These are phyloP conservation scores for Trichosporon coremiiforme DNA, from an alignment of 1,284 basidiomycete species.

Conservation along the genomic window DNA sequence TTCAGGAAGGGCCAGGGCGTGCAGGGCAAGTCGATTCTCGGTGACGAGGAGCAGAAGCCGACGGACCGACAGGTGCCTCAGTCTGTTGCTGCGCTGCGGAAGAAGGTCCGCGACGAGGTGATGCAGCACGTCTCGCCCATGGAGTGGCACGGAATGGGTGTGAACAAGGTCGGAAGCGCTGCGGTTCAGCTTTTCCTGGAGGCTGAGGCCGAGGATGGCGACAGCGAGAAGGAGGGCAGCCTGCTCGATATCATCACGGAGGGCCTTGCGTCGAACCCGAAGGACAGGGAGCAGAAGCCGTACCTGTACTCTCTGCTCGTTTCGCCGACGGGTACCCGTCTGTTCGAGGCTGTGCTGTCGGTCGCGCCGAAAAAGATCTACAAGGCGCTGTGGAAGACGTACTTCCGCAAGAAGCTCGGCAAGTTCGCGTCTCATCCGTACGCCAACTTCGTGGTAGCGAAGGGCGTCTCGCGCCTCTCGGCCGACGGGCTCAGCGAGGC, in stretches of 20 bases:
- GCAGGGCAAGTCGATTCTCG: slow-evolving; percentile 54
- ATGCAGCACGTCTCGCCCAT: slow-evolving; percentile 65
- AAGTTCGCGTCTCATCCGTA: slow-evolving; percentile 80
- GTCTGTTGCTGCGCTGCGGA: slow-evolving; percentile 27
- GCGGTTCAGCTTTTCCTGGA: slow-evolving; percentile 78
- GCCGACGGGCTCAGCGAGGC: slow-evolving; percentile 64
- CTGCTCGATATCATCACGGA: slow-evolving; percentile 79
- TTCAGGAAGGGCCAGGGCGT: slow-evolving; percentile 54
- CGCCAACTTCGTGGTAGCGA: slow-evolving; percentile 86
- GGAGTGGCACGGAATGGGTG: slow-evolving; percentile 78
- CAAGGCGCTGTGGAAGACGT: slow-evolving; percentile 69
- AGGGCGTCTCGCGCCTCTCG: slow-evolving; percentile 67
- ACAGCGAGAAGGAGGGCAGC: slow-evolving; percentile 66
- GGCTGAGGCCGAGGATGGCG: slow-evolving; percentile 69
- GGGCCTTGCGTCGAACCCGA: slow-evolving; percentile 64
- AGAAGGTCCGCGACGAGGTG: slow-evolving; percentile 61
- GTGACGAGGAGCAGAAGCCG: slow-evolving; percentile 42
- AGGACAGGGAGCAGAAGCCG: slow-evolving; percentile 35
- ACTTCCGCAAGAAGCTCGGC: slow-evolving; percentile 70
- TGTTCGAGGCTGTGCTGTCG: slow-evolving; percentile 74
- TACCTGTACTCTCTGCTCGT: slow-evolving; percentile 71
- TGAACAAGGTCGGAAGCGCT: slow-evolving; percentile 77
- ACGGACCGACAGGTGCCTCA: slow-evolving; percentile 44
- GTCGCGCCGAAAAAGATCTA: slow-evolving; percentile 68
- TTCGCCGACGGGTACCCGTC: slow-evolving; percentile 81